These are phyloP conservation scores for Reticulascus tulasneorum DNA, from an alignment of 2,329 filamentous ascomycete species.

Conservation along the genomic window DNA sequence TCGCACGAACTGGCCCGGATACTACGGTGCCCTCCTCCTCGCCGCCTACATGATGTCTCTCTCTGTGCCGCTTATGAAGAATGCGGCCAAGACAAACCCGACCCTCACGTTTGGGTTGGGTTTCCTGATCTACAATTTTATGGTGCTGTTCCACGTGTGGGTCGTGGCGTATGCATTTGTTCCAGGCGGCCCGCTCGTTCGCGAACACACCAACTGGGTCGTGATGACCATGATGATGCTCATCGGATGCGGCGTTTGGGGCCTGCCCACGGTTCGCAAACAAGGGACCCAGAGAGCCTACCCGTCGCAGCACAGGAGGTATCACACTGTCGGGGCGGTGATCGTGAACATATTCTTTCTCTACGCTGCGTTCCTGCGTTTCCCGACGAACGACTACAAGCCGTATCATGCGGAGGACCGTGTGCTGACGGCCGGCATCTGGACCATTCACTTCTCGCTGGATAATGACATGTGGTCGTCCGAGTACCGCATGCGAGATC, in stretches of 20 bases:
- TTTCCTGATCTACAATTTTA: conserved; percentile 86
- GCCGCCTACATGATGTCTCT: conserved; percentile 80
- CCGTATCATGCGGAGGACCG: conserved; percentile 87
- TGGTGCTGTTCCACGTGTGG: conserved; percentile 98
- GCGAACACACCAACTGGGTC: conserved; percentile 94
- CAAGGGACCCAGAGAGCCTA: conserved; percentile 29
- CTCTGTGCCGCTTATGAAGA: conserved; percentile 68
- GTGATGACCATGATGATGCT: conserved; percentile 82
- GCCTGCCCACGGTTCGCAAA: conserved; percentile 48
- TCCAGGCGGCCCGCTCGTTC: conserved; percentile 84
- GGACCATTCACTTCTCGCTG: conserved; percentile 96
- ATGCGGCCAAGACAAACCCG: conserved; percentile 72
- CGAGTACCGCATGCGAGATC: conserved; percentile 86
- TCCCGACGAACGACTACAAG: conserved; percentile 87
- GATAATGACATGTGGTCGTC: conserved; percentile 99
- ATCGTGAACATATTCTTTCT: conserved; percentile 76
- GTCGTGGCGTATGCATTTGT: conserved; percentile 98
- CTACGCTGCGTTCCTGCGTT: conserved; percentile 79
- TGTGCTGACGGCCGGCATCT: conserved; percentile 89
- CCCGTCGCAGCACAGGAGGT: conserved; percentile 44
- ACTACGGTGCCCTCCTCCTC: conserved; percentile 73
- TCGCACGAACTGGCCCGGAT: conserved; percentile 81
- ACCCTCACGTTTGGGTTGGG: conserved; percentile 80
- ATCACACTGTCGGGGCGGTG: conserved; percentile 57
- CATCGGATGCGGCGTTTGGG: conserved; percentile 82